Conservation (phyloP, 2,329 filamentous ascomycete species). For the Aspergillus piperis region DNA sequence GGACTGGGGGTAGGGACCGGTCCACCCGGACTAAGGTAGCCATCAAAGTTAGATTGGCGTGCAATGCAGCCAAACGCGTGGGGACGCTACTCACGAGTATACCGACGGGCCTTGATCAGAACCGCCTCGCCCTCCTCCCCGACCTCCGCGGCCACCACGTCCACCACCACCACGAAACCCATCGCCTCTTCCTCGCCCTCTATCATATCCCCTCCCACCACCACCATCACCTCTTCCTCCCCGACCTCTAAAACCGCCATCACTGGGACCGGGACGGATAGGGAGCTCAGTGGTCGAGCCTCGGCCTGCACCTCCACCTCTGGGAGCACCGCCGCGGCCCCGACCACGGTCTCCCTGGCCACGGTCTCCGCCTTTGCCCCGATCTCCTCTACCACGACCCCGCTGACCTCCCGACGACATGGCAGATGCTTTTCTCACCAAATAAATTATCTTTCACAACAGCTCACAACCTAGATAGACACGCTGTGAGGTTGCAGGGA, state of each 20-base stretch:
- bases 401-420: slow-evolving; percentile 23
- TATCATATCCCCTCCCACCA: slow-evolving; percentile 21
- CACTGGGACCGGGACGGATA: slow-evolving; percentile 18
- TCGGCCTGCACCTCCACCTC: slow-evolving; percentile 23
- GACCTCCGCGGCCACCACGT: slow-evolving; percentile 9
- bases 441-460: too few relatives aligned
- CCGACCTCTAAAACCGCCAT: slow-evolving; percentile 21
- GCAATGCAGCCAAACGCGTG: background rate
- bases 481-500: background rate
- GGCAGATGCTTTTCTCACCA: background rate
- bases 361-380: slow-evolving; percentile 13
- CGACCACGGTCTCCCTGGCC: slow-evolving; percentile 17
- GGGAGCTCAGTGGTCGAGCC: slow-evolving; percentile 28
- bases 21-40: slow-evolving; percentile 23
- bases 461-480: background rate
- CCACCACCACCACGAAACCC: slow-evolving; percentile 1
- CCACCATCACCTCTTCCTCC: slow-evolving; percentile 24
- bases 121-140: slow-evolving; percentile 16
- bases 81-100: slow-evolving; percentile 32
- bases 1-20: slow-evolving; percentile 23
- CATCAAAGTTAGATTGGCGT: background rate
- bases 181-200: slow-evolving; percentile 18
- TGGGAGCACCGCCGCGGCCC: slow-evolving; percentile 19
- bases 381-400: slow-evolving; percentile 20
- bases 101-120: slow-evolving; percentile 27